These are phyloP conservation scores for Syncephalastrum contaminatum DNA, from an alignment of 371 early-diverging fungal species.

Conservation along the genomic window DNA sequence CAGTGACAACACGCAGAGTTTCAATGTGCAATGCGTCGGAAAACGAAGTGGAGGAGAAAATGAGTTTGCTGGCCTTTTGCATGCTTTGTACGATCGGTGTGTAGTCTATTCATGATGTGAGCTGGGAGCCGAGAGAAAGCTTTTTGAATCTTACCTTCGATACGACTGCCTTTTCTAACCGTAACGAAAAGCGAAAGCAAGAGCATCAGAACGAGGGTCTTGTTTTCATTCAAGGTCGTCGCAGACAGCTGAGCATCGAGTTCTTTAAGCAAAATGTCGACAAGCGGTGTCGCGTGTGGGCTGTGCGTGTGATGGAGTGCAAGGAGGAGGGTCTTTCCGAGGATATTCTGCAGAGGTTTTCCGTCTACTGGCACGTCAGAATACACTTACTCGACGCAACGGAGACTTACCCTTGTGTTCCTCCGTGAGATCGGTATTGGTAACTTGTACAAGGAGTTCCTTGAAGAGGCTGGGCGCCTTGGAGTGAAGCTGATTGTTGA, in stretches of 20 bases:
- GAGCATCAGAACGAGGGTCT: constrained; percentile 41
- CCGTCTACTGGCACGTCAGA: constrained; percentile 1
- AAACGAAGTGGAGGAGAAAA: constrained; percentile 15
- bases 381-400: too few species aligned
- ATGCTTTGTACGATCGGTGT: constrained; percentile 33
- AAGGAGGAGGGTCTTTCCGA: constrained; percentile 53
- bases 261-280: constrained; percentile 49
- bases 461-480: constrained; percentile 46
- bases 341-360: constrained; percentile 22
- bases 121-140: not conserved
- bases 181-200: constrained; percentile 52
- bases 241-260: constrained; percentile 27
- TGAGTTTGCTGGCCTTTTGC: constrained; percentile 26
- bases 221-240: constrained; percentile 30
- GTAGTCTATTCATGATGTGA: constrained; percentile 23
- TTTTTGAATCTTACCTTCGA: constrained; percentile 38
- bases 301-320: constrained; percentile 56
- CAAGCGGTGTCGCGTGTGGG: constrained; percentile 51
- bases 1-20: constrained; percentile 23
- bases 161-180: constrained; percentile 58
- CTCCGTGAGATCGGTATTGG: too few species aligned
- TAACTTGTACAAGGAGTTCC: constrained; percentile 46
- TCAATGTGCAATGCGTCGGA: constrained; percentile 24
- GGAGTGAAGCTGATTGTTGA: constrained; percentile 62
- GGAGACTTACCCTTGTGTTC: too few species aligned